Conservation (phyloP, 345 rosid genomes). For the Bruguiera parviflora region DNA sequence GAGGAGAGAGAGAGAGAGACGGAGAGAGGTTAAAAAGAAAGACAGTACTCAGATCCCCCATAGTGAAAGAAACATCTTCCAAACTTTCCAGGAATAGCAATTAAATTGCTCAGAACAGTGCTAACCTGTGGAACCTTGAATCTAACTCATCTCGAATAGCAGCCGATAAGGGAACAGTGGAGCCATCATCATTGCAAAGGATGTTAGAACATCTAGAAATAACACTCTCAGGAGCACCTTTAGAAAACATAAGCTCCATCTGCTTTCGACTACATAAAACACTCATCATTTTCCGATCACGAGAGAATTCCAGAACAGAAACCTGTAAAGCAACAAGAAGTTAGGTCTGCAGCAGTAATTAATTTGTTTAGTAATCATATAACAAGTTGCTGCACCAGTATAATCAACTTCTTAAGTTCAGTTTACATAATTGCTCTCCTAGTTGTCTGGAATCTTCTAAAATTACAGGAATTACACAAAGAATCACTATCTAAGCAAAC, state of each 20-base stretch:
- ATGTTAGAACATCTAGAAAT: slow-evolving; percentile 75
- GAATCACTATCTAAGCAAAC: too few species aligned
- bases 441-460: background rate
- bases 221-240: slow-evolving; percentile 98
- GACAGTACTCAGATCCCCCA: too few species aligned
- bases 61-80: too few species aligned
- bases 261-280: slow-evolving; percentile 81
- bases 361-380: background rate
- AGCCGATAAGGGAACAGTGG: slow-evolving; percentile 70
- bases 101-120: background rate
- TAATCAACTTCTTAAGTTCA: background rate
- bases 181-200: slow-evolving; percentile 83
- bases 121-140: slow-evolving; percentile 75
- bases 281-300: slow-evolving; percentile 99
- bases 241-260: slow-evolving; percentile 69
- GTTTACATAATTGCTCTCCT: background rate
- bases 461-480: too few species aligned
- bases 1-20: too few species aligned
- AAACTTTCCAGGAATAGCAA: background rate
- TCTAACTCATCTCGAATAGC: slow-evolving; percentile 67
- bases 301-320: slow-evolving; percentile 86
- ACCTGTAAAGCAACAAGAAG: slow-evolving; percentile 48
- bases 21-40: too few species aligned
- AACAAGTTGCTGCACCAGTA: background rate
- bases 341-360: background rate